Percentiles rank a stretch among this genome's conserved stretches.
These are phyloP conservation scores for Leishmania turanica DNA, from an alignment of 208 protist species.

Conservation along the genomic window DNA sequence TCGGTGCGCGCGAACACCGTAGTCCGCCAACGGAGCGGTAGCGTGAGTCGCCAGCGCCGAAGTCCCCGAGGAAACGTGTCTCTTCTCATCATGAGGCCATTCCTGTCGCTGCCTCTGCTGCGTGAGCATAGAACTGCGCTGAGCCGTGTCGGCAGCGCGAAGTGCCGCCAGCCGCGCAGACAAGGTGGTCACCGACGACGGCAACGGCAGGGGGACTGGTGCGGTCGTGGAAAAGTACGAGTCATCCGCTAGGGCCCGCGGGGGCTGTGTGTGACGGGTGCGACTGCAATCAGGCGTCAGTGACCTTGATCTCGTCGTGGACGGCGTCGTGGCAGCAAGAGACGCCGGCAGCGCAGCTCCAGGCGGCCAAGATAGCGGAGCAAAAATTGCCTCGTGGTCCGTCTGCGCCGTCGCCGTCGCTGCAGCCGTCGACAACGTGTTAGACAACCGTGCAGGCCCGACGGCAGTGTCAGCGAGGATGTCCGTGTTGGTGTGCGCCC, in stretches of 20 bases:
- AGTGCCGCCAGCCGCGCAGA: slow-evolving; percentile 29
- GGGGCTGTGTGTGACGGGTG: background rate
- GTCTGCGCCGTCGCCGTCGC: background rate
- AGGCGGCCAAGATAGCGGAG: background rate
- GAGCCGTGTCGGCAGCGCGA: slow-evolving; percentile 16
- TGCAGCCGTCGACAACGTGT: background rate
- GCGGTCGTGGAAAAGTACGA: background rate
- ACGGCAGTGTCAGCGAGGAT: slow-evolving; percentile 13
- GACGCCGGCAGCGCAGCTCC: background rate
- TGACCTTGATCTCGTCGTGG: background rate
- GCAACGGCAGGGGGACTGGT: background rate
- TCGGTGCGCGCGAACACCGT: background rate
- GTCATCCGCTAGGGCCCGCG: background rate
- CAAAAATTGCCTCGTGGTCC: too few relatives aligned
- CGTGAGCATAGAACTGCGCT: background rate
- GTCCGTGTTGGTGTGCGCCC: background rate
- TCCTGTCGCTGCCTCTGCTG: background rate
- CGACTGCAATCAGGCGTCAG: background rate
- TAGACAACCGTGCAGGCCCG: background rate
- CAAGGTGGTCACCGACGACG: slow-evolving; percentile 14
- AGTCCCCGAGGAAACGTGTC: background rate
- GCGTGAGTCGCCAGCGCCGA: background rate
- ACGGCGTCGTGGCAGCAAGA: background rate
- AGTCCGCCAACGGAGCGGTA: background rate
- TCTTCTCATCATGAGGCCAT: background rate